A percentile compares a stretch with the other conserved stretches of the same genome.
Evolutionary conservation across 345 rosid genomes (phyloP).

Genomic region (Euphorbia pulcherrima): DNA sequence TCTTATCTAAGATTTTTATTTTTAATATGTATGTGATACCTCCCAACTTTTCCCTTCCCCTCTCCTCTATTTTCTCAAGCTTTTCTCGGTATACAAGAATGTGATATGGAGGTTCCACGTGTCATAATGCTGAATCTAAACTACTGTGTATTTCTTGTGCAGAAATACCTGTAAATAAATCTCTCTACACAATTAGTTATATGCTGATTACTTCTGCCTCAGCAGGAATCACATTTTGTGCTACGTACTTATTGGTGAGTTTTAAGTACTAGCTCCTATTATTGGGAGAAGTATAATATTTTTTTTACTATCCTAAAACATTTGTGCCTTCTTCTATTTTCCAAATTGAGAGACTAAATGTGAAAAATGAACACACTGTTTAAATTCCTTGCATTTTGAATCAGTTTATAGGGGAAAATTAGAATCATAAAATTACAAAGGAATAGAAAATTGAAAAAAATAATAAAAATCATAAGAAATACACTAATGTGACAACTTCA

Average conservation of each 20-base stretch:
- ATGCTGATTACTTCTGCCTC: constrained; percentile 42
- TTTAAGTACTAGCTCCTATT: background rate
- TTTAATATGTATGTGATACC: no score
- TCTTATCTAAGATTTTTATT: background rate
- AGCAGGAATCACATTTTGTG: constrained; percentile 39
- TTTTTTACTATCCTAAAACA: background rate
- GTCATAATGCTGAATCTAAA: background rate
- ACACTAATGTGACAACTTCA: background rate
- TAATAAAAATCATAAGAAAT: no score
- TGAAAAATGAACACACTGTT: background rate
- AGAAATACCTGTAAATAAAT: constrained; percentile 44
- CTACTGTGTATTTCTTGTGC: constrained; percentile 7
- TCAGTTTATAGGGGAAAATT: background rate
- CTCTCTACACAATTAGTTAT: constrained; percentile 38
- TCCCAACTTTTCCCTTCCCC: background rate
- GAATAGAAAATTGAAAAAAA: no score
- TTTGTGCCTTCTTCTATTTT: background rate
- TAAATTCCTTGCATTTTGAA: background rate
- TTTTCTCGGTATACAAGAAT: background rate
- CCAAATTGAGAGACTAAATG: background rate
- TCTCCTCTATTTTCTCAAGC: background rate
- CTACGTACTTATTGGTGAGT: constrained; percentile 41
- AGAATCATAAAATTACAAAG: no score
- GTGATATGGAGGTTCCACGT: background rate
- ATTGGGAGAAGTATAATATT: background rate